A percentile compares a stretch with the other conserved stretches of the same genome.
These are phyloP conservation scores for Ampelomyces quisqualis DNA, from an alignment of 2,329 filamentous ascomycete genomes.

Conservation along the genomic window DNA sequence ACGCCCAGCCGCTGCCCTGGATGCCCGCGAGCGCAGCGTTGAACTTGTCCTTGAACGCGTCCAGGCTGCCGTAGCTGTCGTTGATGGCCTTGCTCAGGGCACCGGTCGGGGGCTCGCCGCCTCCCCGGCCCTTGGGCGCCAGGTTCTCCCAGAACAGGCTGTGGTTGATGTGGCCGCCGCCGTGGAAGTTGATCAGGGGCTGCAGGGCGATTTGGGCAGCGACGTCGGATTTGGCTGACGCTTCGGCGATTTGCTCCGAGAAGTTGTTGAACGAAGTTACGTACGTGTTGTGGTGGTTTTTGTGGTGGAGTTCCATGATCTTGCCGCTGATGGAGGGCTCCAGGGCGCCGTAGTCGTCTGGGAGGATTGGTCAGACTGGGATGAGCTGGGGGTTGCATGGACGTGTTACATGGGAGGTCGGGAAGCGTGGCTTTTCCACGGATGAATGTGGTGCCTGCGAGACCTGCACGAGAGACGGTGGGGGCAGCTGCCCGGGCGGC, in stretches of 20 bases:
- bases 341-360: conserved; percentile 95
- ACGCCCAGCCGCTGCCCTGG: conserved; percentile 66
- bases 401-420: conserved; percentile 73
- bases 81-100: conserved; percentile 60
- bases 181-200: conserved; percentile 66
- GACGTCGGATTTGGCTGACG: conserved; percentile 56
- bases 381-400: not conserved
- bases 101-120: conserved; percentile 63
- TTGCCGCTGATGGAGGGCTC: conserved; percentile 80
- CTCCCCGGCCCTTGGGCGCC: conserved; percentile 65
- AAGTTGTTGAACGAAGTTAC: conserved; percentile 85
- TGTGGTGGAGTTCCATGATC: conserved; percentile 97
- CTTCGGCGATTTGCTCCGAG: conserved; percentile 67
- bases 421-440: conserved; percentile 91
- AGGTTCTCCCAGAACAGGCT: conserved; percentile 70
- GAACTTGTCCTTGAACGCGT: conserved; percentile 63
- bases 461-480: conserved; percentile 61
- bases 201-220: conserved; percentile 57
- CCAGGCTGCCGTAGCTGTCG: conserved; percentile 59
- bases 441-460: conserved; percentile 73
- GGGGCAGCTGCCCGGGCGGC: conserved; percentile 68
- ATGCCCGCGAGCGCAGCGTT: conserved; percentile 65
- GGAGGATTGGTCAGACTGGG: not conserved
- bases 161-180: conserved; percentile 68
- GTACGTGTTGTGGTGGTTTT: conserved; percentile 92